Conservation (phyloP, 2,329 filamentous ascomycete genomes). For the Sporothrix variecibatus region DNA sequence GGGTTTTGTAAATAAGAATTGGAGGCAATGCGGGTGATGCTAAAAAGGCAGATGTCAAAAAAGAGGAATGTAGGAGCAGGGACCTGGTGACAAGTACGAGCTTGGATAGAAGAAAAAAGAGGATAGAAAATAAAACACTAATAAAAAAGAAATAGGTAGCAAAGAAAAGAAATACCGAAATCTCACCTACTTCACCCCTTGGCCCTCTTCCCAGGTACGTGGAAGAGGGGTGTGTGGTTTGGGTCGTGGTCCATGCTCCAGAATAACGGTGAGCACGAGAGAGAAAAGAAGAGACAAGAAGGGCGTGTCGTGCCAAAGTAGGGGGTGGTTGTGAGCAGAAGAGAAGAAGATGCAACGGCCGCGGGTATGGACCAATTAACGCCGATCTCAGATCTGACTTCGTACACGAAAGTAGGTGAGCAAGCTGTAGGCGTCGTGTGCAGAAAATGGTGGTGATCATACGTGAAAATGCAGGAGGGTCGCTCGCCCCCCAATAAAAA, state of each 20-base stretch:
- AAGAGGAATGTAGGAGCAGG: background rate
- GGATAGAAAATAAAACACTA: background rate
- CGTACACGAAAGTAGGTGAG: constrained; percentile 6
- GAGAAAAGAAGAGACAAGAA: background rate
- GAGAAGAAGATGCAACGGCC: background rate
- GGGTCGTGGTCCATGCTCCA: background rate
- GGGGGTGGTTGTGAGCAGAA: background rate
- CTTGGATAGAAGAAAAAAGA: background rate
- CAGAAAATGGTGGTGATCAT: background rate
- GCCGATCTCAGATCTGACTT: background rate
- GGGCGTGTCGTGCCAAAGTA: background rate
- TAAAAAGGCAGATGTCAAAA: background rate
- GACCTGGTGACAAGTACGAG: background rate
- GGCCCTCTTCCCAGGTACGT: background rate
- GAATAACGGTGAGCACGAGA: background rate
- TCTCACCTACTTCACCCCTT: background rate
- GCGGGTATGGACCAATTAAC: constrained; percentile 11
- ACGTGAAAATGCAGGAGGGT: background rate
- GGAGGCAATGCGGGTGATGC: background rate
- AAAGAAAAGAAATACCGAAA: background rate
- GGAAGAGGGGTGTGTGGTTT: background rate
- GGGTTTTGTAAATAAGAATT: background rate
- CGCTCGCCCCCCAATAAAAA: background rate
- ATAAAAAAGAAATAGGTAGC: background rate
- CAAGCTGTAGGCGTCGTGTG: background rate